Evolutionary conservation across 768 basidiomycete genomes (phyloP).

Genomic region (Xerocomellus dryophilus): DNA sequence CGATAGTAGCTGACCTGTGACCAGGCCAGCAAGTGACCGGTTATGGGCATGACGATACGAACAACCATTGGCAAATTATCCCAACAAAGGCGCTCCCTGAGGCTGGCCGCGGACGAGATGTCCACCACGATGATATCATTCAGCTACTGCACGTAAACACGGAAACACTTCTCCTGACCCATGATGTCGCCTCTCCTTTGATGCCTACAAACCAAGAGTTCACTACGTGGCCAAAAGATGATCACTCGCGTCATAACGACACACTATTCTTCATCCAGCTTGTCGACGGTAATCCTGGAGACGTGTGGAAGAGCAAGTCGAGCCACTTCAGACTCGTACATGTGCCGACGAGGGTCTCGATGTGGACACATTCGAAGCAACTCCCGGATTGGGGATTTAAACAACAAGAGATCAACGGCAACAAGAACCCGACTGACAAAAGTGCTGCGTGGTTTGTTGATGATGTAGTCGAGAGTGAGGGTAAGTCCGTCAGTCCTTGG

Average conservation of each 20-base stretch:
- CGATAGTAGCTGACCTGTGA: not conserved
- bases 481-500: constrained; percentile 42
- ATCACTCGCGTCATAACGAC: constrained; percentile 76
- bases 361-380: constrained; percentile 87
- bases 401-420: constrained; percentile 97
- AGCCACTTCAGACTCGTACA: constrained; percentile 91
- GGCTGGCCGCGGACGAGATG: constrained; percentile 87
- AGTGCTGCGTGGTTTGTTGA: constrained; percentile 88
- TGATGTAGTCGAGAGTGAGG: constrained; percentile 68
- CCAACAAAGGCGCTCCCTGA: constrained; percentile 95
- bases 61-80: constrained; percentile 94
- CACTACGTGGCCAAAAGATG: constrained; percentile 85
- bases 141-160: constrained; percentile 89
- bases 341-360: constrained; percentile 81
- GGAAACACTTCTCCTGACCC: constrained; percentile 79
- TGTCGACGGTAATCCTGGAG: constrained; percentile 68
- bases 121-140: constrained; percentile 84
- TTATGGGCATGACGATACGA: constrained; percentile 89
- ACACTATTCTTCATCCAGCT: constrained; percentile 83
- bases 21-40: constrained; percentile 94
- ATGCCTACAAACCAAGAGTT: constrained; percentile 99
- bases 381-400: constrained; percentile 97
- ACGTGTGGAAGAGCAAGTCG: constrained; percentile 90
- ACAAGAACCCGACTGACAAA: constrained; percentile 84
- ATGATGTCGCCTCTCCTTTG: constrained; percentile 95